Conservation (phyloP, 2,329 filamentous ascomycete species). For the Alternaria novae-zelandiae region DNA sequence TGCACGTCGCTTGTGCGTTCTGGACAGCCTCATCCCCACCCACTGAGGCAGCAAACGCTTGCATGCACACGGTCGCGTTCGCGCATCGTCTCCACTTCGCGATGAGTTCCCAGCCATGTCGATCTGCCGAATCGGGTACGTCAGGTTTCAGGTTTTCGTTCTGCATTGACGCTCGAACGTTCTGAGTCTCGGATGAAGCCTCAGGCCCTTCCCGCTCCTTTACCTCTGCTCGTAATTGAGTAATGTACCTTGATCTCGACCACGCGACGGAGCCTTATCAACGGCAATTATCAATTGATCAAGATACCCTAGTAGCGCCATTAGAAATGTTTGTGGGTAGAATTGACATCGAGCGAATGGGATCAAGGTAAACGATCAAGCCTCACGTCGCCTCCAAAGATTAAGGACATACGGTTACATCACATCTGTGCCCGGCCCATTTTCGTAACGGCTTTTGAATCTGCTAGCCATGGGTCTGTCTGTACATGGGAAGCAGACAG, state of each 20-base stretch:
- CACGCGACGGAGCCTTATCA: constrained; percentile 3
- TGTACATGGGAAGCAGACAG: background rate
- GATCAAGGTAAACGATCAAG: background rate
- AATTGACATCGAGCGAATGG: background rate
- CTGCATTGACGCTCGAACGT: constrained; percentile 10
- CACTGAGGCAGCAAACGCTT: constrained; percentile 2
- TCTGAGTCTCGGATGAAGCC: constrained; percentile 10
- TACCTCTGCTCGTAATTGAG: background rate
- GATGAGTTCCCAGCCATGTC: background rate
- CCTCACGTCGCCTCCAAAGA: constrained; percentile 2
- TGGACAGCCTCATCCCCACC: constrained; percentile 6
- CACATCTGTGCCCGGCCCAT: background rate
- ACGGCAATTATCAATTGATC: background rate
- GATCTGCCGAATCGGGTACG: constrained; percentile 3
- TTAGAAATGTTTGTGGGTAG: constrained; percentile 3
- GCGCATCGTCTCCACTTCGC: constrained; percentile 5
- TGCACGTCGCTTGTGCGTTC: constrained; percentile 3
- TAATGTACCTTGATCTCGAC: background rate
- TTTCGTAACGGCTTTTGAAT: constrained; percentile 9
- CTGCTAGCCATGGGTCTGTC: constrained; percentile 10
- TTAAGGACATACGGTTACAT: constrained; percentile 1
- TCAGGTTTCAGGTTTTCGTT: constrained; percentile 10
- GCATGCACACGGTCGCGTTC: constrained; percentile 7
- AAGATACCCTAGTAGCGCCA: background rate
- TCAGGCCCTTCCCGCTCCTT: constrained; percentile 1